Conservation (phyloP, 2,329 filamentous ascomycete genomes). For the Emericellopsis atlantica region DNA sequence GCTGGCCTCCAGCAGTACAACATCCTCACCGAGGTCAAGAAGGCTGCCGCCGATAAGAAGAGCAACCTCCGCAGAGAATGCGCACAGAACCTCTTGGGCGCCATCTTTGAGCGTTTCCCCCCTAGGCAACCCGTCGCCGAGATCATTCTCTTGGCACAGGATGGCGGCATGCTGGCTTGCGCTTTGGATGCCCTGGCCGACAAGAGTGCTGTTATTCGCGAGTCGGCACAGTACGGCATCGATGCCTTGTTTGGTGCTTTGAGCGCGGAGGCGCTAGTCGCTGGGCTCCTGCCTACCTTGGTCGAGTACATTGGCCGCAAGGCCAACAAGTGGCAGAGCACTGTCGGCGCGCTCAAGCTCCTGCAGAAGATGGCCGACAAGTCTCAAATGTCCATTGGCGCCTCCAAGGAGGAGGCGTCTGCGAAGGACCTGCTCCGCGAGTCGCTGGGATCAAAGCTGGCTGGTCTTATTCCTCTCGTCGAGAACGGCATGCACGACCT, state of each 20-base stretch:
- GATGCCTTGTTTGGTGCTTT: constrained; percentile 77
- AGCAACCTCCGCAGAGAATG: constrained; percentile 74
- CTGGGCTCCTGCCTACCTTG: constrained; percentile 68
- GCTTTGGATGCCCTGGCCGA: constrained; percentile 81
- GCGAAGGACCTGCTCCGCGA: constrained; percentile 86
- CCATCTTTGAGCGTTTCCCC: constrained; percentile 83
- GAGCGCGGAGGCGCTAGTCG: constrained; percentile 69
- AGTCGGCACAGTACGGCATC: constrained; percentile 87
- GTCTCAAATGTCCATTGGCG: constrained; percentile 71
- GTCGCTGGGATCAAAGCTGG: constrained; percentile 78
- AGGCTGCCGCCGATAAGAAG: constrained; percentile 90
- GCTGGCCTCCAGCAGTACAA: constrained; percentile 40
- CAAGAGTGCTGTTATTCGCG: constrained; percentile 78
- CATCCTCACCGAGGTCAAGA: constrained; percentile 42
- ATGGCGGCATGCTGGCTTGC: constrained; percentile 57
- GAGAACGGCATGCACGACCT: constrained; percentile 94
- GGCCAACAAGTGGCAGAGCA: constrained; percentile 95
- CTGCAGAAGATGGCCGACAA: constrained; percentile 92
- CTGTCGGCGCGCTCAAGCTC: constrained; percentile 72
- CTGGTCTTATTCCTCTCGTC: constrained; percentile 78
- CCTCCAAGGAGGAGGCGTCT: constrained; percentile 67
- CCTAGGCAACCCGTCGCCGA: constrained; percentile 66
- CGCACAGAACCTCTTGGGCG: constrained; percentile 88
- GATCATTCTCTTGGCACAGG: constrained; percentile 69
- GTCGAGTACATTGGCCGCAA: constrained; percentile 65